Conservation (phyloP, 257 asterid species). For the Parsonsia alboflavescens region DNA sequence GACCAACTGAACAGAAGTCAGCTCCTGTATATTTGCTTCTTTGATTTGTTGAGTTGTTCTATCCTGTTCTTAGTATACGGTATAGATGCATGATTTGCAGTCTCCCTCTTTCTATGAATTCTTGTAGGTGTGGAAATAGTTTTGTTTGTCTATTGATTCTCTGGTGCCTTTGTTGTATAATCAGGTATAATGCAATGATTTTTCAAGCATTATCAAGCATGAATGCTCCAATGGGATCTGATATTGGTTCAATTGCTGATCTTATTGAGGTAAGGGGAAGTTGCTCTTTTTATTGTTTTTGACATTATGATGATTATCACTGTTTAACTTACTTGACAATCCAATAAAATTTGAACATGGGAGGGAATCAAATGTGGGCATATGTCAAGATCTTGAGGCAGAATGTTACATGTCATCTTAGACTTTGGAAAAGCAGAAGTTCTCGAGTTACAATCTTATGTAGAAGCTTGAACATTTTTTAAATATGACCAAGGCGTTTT, state of each 20-base stretch:
- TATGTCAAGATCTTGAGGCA: neutral
- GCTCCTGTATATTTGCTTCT: neutral
- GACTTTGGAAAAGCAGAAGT: neutral
- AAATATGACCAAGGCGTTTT: neutral
- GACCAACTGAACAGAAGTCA: neutral
- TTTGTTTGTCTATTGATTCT: constrained; percentile 4
- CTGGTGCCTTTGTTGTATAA: constrained; percentile 19
- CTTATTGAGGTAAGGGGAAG: constrained; percentile 51
- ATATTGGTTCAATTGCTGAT: constrained; percentile 35
- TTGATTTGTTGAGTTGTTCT: neutral
- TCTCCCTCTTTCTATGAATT: no score
- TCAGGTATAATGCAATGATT: constrained; percentile 43
- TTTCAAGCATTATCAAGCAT: constrained; percentile 51
- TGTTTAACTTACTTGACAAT: neutral
- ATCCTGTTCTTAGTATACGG: neutral
- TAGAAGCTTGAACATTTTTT: neutral
- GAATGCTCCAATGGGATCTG: constrained; percentile 45
- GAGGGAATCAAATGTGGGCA: neutral
- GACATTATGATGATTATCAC: neutral
- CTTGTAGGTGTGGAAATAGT: neutral
- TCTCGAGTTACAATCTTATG: neutral
- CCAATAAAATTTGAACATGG: neutral
- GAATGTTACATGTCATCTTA: neutral
- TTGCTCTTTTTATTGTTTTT: neutral
- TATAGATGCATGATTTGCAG: neutral